phyloP scores from a whole-genome alignment of 257 asterid genomes.

The Pogostemon cablin region DNA sequence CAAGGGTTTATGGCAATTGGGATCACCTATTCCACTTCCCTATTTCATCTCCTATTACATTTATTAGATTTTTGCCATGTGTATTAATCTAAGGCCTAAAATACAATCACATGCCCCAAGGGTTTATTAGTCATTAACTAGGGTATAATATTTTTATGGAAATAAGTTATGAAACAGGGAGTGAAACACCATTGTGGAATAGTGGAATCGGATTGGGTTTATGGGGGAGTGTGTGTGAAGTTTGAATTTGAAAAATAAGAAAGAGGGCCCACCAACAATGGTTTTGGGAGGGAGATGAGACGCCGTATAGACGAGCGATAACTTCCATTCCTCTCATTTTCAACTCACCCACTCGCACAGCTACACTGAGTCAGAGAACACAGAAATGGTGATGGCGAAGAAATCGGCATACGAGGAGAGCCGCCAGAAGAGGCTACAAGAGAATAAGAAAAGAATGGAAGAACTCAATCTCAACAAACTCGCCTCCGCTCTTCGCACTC shows the following conservation, averaged over 20 bases:
- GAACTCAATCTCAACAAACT: constrained; percentile 69
- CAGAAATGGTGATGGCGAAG: constrained; percentile 61
- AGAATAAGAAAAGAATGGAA: constrained; percentile 74
- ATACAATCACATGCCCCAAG: no score
- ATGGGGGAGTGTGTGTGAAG: background rate
- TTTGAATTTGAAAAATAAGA: background rate
- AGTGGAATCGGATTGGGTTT: no score
- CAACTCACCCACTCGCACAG: background rate
- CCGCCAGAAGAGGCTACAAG: constrained; percentile 62
- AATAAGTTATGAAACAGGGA: no score
- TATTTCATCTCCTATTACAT: no score
- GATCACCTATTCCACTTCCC: no score
- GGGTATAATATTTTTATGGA: no score
- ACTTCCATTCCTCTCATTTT: background rate
- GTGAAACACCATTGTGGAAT: no score
- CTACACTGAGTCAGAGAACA: background rate
- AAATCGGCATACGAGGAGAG: constrained; percentile 55
- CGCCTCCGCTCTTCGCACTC: constrained; percentile 52
- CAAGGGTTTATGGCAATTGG: no score
- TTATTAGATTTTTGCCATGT: no score
- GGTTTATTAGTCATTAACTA: no score
- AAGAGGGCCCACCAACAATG: constrained; percentile 5
- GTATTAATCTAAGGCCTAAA: no score
- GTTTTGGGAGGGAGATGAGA: constrained; percentile 5
- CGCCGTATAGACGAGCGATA: background rate